Percentiles rank a stretch among this genome's conserved stretches.
Conservation (phyloP, 2,329 filamentous ascomycete genomes). For the Cadophora luteo-olivacea region DNA sequence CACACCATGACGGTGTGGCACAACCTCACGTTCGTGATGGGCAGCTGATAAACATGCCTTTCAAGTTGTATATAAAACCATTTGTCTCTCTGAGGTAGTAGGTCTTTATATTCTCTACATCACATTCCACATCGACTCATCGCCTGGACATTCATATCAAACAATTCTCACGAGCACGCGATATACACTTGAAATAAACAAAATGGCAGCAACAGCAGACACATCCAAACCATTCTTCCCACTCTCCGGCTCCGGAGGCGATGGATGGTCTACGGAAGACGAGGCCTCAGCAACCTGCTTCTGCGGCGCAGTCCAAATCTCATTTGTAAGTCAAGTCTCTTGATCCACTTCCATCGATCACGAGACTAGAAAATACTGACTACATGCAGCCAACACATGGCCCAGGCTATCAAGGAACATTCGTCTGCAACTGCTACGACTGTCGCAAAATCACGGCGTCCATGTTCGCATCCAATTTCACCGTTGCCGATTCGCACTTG, state of each 20-base stretch:
- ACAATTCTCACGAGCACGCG: too few species aligned
- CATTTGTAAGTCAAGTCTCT: conserved; percentile 52
- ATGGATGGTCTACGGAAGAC: conserved; percentile 53
- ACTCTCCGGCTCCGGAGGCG: conserved; percentile 46
- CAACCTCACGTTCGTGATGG: background rate
- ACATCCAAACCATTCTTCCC: conserved; percentile 48
- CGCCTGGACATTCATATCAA: background rate
- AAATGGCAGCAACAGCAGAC: conserved; percentile 27
- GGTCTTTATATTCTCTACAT: background rate
- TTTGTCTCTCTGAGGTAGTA: too few species aligned
- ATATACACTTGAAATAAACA: background rate
- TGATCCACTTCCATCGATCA: background rate
- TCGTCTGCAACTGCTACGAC: conserved; percentile 66
- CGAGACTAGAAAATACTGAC: background rate
- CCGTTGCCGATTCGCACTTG: conserved; percentile 52
- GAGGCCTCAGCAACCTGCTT: conserved; percentile 64
- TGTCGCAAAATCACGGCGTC: conserved; percentile 68
- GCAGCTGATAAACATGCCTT: background rate
- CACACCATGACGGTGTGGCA: background rate
- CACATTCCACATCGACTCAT: background rate
- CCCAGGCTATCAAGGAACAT: conserved; percentile 54
- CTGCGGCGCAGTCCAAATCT: conserved; percentile 61
- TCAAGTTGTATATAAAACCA: background rate
- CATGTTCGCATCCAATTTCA: conserved; percentile 67
- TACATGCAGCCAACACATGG: conserved; percentile 51